Evolutionary conservation across 345 rosid species (phyloP).

Genomic region (Rhodamnia argentea): DNA sequence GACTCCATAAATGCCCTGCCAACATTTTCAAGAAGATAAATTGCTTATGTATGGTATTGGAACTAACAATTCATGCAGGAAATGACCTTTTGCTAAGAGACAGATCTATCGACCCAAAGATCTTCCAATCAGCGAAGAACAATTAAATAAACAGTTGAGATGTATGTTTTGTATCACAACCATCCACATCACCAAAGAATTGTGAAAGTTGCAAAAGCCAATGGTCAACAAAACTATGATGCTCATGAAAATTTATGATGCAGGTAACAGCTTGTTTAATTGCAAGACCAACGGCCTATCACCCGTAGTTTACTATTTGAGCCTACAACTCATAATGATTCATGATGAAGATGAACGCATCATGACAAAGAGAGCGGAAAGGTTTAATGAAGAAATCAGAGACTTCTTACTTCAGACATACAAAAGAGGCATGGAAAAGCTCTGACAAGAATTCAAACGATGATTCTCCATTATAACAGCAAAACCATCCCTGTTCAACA

Average conservation of each 20-base stretch:
- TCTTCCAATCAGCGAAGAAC: not conserved
- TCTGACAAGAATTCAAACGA: not conserved
- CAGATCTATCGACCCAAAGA: not conserved
- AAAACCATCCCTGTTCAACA: no score
- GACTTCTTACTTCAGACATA: not conserved
- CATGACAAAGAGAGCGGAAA: not conserved
- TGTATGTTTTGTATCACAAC: not conserved
- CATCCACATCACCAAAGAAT: not conserved
- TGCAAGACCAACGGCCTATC: not conserved
- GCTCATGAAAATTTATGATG: not conserved
- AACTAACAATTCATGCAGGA: not conserved
- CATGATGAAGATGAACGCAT: not conserved
- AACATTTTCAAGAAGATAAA: not conserved
- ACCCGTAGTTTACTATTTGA: not conserved
- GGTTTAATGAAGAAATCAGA: not conserved
- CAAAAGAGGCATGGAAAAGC: not conserved
- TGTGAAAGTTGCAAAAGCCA: not conserved
- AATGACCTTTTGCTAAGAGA: not conserved
- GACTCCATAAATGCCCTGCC: constrained; percentile 82
- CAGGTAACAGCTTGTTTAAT: not conserved
- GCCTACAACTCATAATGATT: not conserved
- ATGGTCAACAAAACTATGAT: not conserved
- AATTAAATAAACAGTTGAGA: not conserved
- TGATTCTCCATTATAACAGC: no score
- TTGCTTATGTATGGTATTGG: not conserved